Percentiles rank a stretch among this genome's conserved stretches.
phyloP scores from a whole-genome alignment of 345 rosid species.

The Litchi chinensis region DNA sequence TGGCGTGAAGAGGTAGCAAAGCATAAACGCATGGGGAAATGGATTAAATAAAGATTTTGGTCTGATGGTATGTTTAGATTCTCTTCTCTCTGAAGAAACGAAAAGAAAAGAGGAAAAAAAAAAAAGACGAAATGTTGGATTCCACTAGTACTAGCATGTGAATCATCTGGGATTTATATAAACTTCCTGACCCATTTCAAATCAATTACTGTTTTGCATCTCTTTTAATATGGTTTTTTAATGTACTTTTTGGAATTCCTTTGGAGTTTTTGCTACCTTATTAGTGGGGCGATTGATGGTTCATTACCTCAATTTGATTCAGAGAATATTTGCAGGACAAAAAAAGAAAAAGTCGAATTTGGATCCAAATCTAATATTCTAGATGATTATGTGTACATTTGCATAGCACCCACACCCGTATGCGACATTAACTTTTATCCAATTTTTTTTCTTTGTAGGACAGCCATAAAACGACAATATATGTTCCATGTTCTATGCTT shows the following conservation, averaged over 20 bases:
- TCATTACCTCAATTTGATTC: conserved; percentile 7
- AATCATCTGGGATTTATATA: not conserved
- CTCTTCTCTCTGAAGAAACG: not conserved
- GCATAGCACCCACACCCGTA: conserved; percentile 1
- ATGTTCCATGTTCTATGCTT: not conserved
- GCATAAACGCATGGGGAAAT: conserved; percentile 7
- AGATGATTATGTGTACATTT: not conserved
- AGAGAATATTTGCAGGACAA: conserved; percentile 22
- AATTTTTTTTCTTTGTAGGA: not conserved
- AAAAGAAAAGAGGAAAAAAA: not conserved
- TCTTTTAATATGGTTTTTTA: not conserved
- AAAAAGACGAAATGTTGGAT: conserved; percentile 2
- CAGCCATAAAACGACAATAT: conserved; percentile 3
- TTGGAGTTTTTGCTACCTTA: not conserved
- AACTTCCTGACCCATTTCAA: not conserved
- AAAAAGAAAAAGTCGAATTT: conserved; percentile 6
- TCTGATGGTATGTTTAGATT: not conserved
- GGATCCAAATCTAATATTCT: conserved; percentile 7
- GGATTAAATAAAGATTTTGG: not conserved
- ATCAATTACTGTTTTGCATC: not conserved
- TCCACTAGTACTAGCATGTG: conserved; percentile 7
- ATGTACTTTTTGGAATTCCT: not conserved
- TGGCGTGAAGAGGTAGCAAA: conserved; percentile 3
- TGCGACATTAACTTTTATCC: not conserved
- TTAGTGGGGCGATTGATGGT: not conserved